Evolutionary conservation across 2,329 filamentous ascomycete species (phyloP), one percentile per base, ranked within the genome.

Genomic region (Exophiala dermatitidis): DNA sequence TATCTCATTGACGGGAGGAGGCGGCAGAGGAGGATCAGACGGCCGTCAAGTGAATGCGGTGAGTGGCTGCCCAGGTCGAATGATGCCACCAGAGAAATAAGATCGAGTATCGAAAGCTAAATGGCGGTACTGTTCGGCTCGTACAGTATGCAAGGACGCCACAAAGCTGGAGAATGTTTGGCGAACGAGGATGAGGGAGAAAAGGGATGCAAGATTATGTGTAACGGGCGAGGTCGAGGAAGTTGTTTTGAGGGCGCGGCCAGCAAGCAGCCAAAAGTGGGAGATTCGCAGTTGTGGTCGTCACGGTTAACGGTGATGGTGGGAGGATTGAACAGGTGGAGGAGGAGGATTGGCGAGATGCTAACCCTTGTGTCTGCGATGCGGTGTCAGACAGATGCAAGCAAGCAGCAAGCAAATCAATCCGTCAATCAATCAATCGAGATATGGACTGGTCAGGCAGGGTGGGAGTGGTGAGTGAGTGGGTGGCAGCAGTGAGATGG

Each of bases 1-100:
- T 37, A 12, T 42, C 52, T 45, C 55, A 52, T 37, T 43, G 52
- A 52, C 45, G 41, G 28, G 44, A 48, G 19, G 19, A 48, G 30
- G 2, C 29, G 8, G 36, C 33, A 10, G 42, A 30, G 28, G 30
- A 47, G 19, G 19, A 19, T 19, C 10, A 34, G 33, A 8, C 12
- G 36, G 42, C 8, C 5, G 10, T 5, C 8, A 42, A 36, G 37
- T 44, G n/a, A n/a, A 43, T 52, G 48, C 51, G 45, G 30, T 19
- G 40, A 19, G 19, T 19, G 19, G 19, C 19, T 19, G 19, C 19
- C 19, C 19, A 19, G 19, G 19, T 19, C 19, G 19, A 19, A 19
- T 19, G 19, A 19, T 19, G 19, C 19, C 19, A 19, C 19, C 19
- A 19, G 19, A 19, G 19, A 19, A 19, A 19, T 19, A 33, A 44